These are phyloP conservation scores for Ustilago esculenta DNA, from an alignment of 1,284 basidiomycete genomes.

Conservation along the genomic window DNA sequence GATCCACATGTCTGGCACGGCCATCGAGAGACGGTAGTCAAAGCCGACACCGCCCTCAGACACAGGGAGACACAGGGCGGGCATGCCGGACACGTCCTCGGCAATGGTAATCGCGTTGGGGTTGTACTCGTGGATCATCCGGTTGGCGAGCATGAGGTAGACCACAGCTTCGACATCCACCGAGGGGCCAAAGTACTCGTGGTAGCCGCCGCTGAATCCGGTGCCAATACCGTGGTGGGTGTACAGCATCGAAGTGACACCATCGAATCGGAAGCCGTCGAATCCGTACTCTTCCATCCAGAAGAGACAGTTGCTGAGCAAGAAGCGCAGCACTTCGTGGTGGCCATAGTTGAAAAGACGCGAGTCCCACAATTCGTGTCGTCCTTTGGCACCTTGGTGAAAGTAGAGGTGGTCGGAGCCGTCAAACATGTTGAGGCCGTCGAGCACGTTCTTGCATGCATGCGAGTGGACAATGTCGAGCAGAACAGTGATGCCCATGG, in stretches of 20 bases:
- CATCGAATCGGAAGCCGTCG: slow-evolving; percentile 97
- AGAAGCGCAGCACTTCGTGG: slow-evolving; percentile 92
- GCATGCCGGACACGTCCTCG: slow-evolving; percentile 98
- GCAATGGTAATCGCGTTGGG: slow-evolving; percentile 88
- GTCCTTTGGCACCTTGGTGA: slow-evolving; percentile 88
- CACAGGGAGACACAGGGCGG: slow-evolving; percentile 84
- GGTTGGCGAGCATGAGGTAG: slow-evolving; percentile 97
- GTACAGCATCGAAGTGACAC: slow-evolving; percentile 99
- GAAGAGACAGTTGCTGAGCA: slow-evolving; percentile 92
- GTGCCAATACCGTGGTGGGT: slow-evolving; percentile 93
- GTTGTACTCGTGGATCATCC: slow-evolving; percentile 83
- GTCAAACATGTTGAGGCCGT: slow-evolving; percentile 94
- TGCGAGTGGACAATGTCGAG: slow-evolving; percentile 98
- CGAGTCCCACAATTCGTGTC: slow-evolving; percentile 93
- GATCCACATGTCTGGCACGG: slow-evolving; percentile 99
- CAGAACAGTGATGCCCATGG: slow-evolving; percentile 88
- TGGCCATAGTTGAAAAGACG: slow-evolving; percentile 90
- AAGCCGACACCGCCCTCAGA: slow-evolving; percentile 90
- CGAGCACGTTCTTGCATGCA: slow-evolving; percentile 95
- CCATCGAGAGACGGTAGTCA: slow-evolving; percentile 97
- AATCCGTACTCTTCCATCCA: slow-evolving; percentile 95
- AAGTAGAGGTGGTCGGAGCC: slow-evolving; percentile 97
- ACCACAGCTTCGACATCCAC: slow-evolving; percentile 90
- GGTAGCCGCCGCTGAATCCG: slow-evolving; percentile 95
- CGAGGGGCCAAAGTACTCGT: slow-evolving; percentile 91